These are phyloP conservation scores for Dictyophora rubrovolvata DNA, from an alignment of 768 basidiomycete genomes.

Conservation along the genomic window DNA sequence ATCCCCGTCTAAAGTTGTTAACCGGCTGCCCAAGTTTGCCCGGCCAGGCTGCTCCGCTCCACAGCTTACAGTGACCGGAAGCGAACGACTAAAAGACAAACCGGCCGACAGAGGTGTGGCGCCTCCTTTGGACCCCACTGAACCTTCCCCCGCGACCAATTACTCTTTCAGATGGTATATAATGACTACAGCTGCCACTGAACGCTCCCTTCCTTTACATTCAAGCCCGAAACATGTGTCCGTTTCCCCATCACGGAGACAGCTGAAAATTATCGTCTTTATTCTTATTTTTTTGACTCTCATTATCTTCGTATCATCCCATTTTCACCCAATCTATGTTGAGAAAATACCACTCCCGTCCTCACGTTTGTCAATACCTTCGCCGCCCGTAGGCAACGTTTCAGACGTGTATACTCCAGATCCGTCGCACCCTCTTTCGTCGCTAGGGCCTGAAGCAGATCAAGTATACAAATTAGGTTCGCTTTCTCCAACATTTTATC, in stretches of 20 bases:
- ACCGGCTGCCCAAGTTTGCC: too few species aligned
- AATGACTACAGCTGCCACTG: neutral
- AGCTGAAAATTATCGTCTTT: neutral
- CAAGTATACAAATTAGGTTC: slow-evolving; percentile 5
- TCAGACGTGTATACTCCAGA: neutral
- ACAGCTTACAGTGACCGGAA: too few species aligned
- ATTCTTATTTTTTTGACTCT: neutral
- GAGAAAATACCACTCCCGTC: neutral
- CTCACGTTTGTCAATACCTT: neutral
- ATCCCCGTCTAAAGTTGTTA: too few species aligned
- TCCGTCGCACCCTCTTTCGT: neutral
- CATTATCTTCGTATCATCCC: neutral
- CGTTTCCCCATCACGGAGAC: neutral
- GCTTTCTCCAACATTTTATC: neutral
- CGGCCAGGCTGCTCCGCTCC: too few species aligned
- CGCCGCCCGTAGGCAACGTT: neutral
- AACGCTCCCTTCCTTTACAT: neutral
- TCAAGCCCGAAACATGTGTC: neutral
- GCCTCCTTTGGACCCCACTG: neutral
- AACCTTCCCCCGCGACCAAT: neutral
- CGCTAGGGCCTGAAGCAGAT: slow-evolving; percentile 5
- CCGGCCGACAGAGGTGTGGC: neutral
- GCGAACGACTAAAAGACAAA: too few species aligned
- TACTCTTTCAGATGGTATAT: neutral
- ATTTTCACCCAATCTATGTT: neutral